A percentile compares a stretch with the other conserved stretches of the same genome.
These are phyloP conservation scores for Athelia psychrophila DNA, from an alignment of 1,284 basidiomycete genomes.

Conservation along the genomic window DNA sequence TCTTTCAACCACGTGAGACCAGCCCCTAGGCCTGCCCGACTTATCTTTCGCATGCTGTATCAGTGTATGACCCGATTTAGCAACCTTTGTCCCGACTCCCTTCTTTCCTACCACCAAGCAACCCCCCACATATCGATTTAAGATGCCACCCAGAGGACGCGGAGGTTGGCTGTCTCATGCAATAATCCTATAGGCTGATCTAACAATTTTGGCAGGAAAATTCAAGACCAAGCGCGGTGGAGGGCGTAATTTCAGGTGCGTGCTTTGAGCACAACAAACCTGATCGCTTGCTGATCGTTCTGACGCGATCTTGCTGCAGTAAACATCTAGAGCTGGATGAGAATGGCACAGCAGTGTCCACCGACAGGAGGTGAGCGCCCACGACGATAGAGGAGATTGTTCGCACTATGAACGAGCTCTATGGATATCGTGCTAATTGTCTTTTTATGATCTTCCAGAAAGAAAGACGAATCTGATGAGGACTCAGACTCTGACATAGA, in stretches of 20 bases:
- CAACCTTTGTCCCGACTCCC: too few species aligned
- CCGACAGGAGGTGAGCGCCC: conserved; percentile 37
- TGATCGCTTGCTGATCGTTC: conserved; percentile 1
- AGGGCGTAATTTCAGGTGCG: conserved; percentile 74
- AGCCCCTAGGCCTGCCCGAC: too few species aligned
- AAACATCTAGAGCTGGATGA: conserved; percentile 57
- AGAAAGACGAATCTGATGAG: conserved; percentile 31
- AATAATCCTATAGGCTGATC: neutral
- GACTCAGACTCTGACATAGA: conserved; percentile 29
- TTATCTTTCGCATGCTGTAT: too few species aligned
- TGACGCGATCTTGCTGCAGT: conserved; percentile 30
- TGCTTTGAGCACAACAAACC: neutral
- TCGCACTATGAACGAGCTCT: conserved; percentile 21
- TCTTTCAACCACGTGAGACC: too few species aligned
- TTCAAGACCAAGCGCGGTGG: conserved; percentile 87
- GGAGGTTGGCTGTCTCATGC: too few species aligned
- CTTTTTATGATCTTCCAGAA: too few species aligned
- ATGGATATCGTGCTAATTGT: neutral
- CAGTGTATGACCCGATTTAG: too few species aligned
- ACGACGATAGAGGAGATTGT: too few species aligned
- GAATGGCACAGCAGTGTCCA: conserved; percentile 57
- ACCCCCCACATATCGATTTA: too few species aligned
- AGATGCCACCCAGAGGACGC: too few species aligned
- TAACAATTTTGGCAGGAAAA: conserved; percentile 51
- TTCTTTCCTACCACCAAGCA: too few species aligned